These are phyloP conservation scores for Flaveria brownii DNA, from an alignment of 129 eudicot species.

Conservation along the genomic window DNA sequence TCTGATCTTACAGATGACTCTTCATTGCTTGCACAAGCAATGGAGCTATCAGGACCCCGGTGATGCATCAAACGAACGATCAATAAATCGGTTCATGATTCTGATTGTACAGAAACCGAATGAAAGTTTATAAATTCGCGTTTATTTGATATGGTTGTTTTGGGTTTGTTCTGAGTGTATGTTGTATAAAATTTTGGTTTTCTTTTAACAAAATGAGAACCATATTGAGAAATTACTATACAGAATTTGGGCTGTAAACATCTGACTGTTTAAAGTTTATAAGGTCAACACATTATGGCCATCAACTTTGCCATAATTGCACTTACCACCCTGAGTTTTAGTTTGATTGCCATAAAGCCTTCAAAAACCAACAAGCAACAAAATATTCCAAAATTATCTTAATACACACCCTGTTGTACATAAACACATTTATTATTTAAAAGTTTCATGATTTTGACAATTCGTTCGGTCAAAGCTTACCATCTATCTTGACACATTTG, in stretches of 20 bases:
- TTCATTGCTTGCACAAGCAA: slow-evolving; percentile 85
- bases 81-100: slow-evolving; percentile 17
- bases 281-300: neutral
- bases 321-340: neutral
- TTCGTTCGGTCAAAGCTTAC: neutral
- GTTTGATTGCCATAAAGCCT: neutral
- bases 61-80: slow-evolving; percentile 33
- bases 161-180: slow-evolving; percentile 22
- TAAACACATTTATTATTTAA: neutral
- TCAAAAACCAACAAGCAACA: neutral
- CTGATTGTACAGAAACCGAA: slow-evolving; percentile 43
- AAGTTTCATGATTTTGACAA: neutral
- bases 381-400: neutral
- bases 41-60: slow-evolving; percentile 99
- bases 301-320: neutral
- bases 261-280: no score
- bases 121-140: slow-evolving; percentile 16
- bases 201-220: neutral
- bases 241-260: no score
- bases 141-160: slow-evolving; percentile 12
- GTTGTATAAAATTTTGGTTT: neutral
- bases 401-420: neutral
- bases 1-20: slow-evolving; percentile 96
- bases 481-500: slow-evolving; percentile 5
- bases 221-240: neutral